phyloP scores from a whole-genome alignment of 2,329 filamentous ascomycete genomes.

The Apiospora malaysiana region DNA sequence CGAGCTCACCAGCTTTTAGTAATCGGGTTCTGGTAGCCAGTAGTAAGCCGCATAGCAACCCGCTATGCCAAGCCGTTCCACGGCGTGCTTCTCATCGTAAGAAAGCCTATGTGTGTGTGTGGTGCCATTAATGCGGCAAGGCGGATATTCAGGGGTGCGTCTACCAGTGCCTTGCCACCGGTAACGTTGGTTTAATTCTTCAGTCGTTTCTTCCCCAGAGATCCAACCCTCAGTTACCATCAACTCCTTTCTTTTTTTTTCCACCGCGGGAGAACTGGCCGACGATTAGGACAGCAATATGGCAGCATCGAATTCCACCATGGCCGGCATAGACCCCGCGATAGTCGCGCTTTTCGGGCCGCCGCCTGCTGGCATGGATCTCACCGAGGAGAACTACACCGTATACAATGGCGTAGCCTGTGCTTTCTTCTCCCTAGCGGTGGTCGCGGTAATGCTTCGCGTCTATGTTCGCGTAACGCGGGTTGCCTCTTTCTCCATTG shows the following conservation, averaged over 20 bases:
- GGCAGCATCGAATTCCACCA: not conserved
- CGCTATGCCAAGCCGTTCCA: not conserved
- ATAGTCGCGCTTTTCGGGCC: slow-evolving; percentile 27
- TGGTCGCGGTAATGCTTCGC: slow-evolving; percentile 29
- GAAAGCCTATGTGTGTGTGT: not conserved
- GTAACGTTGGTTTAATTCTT: not conserved
- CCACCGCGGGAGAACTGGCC: not conserved
- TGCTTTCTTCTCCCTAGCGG: slow-evolving; percentile 30
- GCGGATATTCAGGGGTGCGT: not conserved
- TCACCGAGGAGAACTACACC: slow-evolving; percentile 28
- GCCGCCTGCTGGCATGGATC: slow-evolving; percentile 29
- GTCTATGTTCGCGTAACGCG: slow-evolving; percentile 30
- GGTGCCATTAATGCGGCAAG: not conserved
- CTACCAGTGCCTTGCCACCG: not conserved
- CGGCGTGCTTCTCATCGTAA: not conserved
- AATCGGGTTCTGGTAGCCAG: not conserved
- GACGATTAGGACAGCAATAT: not conserved
- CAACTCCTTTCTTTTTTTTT: not conserved
- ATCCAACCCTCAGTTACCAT: too few species aligned
- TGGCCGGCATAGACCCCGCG: slow-evolving; percentile 27
- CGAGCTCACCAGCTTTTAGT: not conserved
- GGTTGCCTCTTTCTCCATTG: slow-evolving; percentile 22
- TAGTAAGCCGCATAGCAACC: not conserved
- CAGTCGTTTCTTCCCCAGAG: not conserved
- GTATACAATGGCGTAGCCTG: slow-evolving; percentile 31